Percentiles rank a stretch among this genome's conserved stretches.
Conservation (phyloP, 2,329 filamentous ascomycete species). For the Aspergillus costaricaensis region DNA sequence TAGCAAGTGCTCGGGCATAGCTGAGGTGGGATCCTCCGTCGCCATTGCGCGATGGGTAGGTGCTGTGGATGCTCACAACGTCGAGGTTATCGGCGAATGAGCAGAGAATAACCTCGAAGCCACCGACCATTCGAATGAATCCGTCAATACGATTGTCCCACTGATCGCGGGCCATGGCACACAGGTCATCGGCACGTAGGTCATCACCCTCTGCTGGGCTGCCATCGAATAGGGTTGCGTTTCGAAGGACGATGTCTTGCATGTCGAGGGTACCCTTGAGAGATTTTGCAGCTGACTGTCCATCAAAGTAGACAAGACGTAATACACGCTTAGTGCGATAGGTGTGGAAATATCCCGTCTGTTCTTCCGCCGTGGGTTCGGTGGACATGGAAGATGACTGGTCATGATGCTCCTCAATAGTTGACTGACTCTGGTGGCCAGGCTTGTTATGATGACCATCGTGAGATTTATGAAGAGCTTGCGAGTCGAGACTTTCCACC, state of each 20-base stretch:
- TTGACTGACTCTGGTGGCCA: neutral
- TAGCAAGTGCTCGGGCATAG: neutral
- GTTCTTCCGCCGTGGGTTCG: neutral
- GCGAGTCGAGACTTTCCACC: neutral
- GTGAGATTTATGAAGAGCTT: neutral
- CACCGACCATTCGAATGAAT: constrained; percentile 1
- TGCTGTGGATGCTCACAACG: neutral
- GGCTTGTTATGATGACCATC: neutral
- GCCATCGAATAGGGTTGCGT: neutral
- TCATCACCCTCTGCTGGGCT: neutral
- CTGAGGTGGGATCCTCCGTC: neutral
- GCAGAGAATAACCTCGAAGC: neutral
- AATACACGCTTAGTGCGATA: neutral
- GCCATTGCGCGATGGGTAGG: neutral
- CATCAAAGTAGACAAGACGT: neutral
- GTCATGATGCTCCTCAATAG: too few relatives aligned
- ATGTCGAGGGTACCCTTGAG: neutral
- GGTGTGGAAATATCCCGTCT: neutral
- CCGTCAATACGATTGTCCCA: neutral
- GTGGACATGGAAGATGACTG: neutral
- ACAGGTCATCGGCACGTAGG: neutral
- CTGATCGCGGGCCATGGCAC: neutral
- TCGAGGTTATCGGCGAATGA: neutral
- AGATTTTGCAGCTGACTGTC: neutral
- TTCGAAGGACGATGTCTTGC: neutral